Base-by-base conservation (phyloP, 352 stramenopile species). In the Globisporangium orthogonon region DNA sequence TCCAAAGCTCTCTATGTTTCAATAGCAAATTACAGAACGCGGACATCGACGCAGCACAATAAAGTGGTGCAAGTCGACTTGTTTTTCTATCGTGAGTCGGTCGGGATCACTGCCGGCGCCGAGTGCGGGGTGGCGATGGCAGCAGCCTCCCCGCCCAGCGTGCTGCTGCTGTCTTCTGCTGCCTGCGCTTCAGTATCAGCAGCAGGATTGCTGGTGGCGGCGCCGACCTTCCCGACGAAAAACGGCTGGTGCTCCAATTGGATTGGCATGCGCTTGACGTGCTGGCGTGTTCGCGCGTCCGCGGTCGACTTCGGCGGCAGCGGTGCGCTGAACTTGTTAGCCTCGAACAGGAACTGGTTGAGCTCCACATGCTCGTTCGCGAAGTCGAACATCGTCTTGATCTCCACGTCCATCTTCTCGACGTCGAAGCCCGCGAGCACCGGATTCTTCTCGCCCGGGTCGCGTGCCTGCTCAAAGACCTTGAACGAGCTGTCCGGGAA, bases 261-360 rank as follows among this genome's bases (percentile, higher is more conserved):
- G 40, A 61, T 61, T 28, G 56, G 56, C 28, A 50, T 10, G 28
- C 56, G 56, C 48, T 61, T n/a, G 5, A 61, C 48, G 29, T 54
- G 56, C 35, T 23, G 23, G 23, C 23, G 23, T 23, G 23, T 28
- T 39, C 40, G 35, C 3, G 9, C 9, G 7, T 17, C 4, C 23
- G 10, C 18, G 45, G 53, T 39, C 45, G 41, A 56, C 17, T 28
- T 5, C 33, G 48, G 40, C 29, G 37, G 54, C 48, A 55, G 37
- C 28, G 58, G 60, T 1, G 73, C 69, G 30, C 72, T 74, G 52
- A 89, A 87, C 52, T 80, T 77, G 58, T 89, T 85, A 41, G 77
- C 72, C 41, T 85, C 67, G 35, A 78, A 87, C 10, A 89, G 60
- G 44, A 89, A 89, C 65, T 86, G 76, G 65, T 89, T 82, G 61